Conservation (phyloP, 2,329 filamentous ascomycete species). For the Penicillium thymicola region DNA sequence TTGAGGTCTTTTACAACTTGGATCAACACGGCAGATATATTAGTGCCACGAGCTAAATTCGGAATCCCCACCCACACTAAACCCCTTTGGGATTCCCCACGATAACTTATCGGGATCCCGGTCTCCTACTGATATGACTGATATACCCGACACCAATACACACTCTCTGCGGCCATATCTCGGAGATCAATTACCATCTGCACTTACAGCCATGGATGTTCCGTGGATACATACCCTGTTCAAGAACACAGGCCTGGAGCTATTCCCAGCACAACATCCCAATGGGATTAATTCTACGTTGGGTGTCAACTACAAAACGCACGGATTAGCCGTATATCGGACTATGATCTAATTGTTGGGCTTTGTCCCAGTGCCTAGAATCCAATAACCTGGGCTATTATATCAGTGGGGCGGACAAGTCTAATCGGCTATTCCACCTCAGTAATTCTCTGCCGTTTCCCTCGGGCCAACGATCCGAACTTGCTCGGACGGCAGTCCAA, state of each 20-base stretch:
- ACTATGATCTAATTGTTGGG: neutral
- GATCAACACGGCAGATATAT: neutral
- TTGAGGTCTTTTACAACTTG: neutral
- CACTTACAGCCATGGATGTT: neutral
- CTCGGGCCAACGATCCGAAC: slow-evolving; percentile 13
- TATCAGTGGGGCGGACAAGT: slow-evolving; percentile 6
- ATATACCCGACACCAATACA: neutral
- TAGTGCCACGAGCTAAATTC: slow-evolving; percentile 23
- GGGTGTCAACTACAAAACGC: neutral
- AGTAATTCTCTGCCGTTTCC: slow-evolving; percentile 19
- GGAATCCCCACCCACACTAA: slow-evolving; percentile 18
- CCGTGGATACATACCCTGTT: neutral
- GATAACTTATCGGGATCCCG: slow-evolving; percentile 20
- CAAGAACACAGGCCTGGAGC: neutral
- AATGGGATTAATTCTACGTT: neutral
- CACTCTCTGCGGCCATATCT: neutral
- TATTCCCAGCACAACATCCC: neutral
- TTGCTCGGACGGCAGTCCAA: slow-evolving; percentile 6
- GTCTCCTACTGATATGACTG: neutral
- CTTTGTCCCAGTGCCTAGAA: neutral
- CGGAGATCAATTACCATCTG: neutral
- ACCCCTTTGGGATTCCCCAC: slow-evolving; percentile 9
- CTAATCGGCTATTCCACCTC: slow-evolving; percentile 20
- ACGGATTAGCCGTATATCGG: neutral
- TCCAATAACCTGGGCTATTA: neutral